These are phyloP conservation scores for Phylloporus sp. DNA, from an alignment of 768 basidiomycete genomes.

Conservation along the genomic window DNA sequence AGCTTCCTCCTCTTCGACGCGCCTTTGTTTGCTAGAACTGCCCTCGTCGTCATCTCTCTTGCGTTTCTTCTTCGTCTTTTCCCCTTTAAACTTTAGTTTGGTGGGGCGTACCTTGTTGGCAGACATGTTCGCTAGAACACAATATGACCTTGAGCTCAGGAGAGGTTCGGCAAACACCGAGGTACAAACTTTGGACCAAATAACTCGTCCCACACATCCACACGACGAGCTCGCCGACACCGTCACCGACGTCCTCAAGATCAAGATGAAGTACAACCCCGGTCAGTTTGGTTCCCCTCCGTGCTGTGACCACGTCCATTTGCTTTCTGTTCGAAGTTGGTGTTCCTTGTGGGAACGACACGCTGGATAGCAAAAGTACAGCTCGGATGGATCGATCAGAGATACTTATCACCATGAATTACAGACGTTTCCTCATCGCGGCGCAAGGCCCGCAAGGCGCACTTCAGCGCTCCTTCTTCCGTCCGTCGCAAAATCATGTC, in stretches of 20 bases:
- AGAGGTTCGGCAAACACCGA: constrained; percentile 23
- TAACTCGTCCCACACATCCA: constrained; percentile 20
- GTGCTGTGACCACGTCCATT: constrained; percentile 15
- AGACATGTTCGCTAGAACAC: constrained; percentile 28
- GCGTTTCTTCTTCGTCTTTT: constrained; percentile 78
- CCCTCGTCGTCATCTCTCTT: constrained; percentile 54
- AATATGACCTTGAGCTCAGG: neutral
- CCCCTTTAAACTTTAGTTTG: constrained; percentile 87
- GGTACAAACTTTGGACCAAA: constrained; percentile 36
- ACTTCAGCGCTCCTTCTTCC: constrained; percentile 93
- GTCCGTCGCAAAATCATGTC: constrained; percentile 98
- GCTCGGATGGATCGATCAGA: constrained; percentile 39
- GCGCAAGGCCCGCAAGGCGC: constrained; percentile 97
- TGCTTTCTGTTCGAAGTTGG: constrained; percentile 23
- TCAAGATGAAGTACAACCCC: constrained; percentile 75
- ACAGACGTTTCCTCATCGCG: constrained; percentile 87
- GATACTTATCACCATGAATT: constrained; percentile 31
- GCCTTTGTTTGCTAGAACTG: constrained; percentile 40
- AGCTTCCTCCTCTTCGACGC: constrained; percentile 55
- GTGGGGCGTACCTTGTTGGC: constrained; percentile 55
- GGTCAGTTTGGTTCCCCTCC: constrained; percentile 49
- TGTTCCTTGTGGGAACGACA: constrained; percentile 28
- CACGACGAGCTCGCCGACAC: constrained; percentile 34
- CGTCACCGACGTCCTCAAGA: constrained; percentile 61
- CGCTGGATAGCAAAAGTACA: constrained; percentile 50